These are phyloP conservation scores for Immersiporthe knoxdaviesiana DNA, from an alignment of 2,329 filamentous ascomycete genomes.

Conservation along the genomic window DNA sequence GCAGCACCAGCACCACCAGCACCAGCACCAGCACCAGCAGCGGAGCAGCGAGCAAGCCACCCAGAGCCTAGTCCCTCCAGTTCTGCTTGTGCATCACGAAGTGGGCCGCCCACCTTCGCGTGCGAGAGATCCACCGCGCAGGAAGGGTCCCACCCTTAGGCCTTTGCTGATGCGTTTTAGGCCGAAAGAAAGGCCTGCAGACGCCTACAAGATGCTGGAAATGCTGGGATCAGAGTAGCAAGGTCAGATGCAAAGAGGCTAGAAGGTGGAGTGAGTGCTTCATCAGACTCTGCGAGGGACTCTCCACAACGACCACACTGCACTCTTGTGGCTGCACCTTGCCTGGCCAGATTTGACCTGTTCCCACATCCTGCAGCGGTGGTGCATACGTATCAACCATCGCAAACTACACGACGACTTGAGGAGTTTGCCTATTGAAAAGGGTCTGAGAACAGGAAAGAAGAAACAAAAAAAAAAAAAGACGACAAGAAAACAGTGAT, in stretches of 20 bases:
- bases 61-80: neutral
- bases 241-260: conserved; percentile 27
- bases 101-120: conserved; percentile 28
- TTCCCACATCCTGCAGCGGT: conserved; percentile 7
- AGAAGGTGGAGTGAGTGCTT: conserved; percentile 23
- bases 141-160: conserved; percentile 25
- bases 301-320: conserved; percentile 23
- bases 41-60: too few species aligned
- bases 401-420: neutral
- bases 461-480: neutral
- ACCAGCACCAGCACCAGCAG: too few species aligned
- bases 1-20: too few species aligned
- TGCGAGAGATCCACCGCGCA: conserved; percentile 25
- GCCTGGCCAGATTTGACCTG: neutral
- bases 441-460: neutral
- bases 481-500: neutral
- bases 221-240: conserved; percentile 23
- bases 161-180: conserved; percentile 25
- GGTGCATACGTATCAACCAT: conserved; percentile 8
- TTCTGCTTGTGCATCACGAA: conserved; percentile 18
- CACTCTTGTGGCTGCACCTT: conserved; percentile 18
- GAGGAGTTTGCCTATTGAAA: neutral
- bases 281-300: conserved; percentile 25
- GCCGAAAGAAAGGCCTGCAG: conserved; percentile 29
- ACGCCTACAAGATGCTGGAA: conserved; percentile 8